A percentile compares a stretch with the other conserved stretches of the same genome.
These are phyloP conservation scores for Alternaria viburni DNA, from an alignment of 2,329 filamentous ascomycete species.

Conservation along the genomic window DNA sequence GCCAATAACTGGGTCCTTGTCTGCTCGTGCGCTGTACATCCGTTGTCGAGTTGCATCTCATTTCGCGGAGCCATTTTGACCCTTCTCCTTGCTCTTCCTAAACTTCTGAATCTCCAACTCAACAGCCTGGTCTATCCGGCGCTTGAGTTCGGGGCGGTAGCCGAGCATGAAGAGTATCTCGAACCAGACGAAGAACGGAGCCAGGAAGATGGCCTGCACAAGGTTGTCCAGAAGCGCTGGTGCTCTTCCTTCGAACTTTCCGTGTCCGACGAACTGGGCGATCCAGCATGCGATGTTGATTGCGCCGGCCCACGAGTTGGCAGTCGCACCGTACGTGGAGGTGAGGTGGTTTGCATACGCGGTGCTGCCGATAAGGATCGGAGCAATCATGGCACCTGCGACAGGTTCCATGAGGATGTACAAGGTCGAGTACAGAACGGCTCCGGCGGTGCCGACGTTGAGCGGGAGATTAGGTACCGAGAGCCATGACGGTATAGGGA, in stretches of 20 bases:
- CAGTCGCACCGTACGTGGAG: conserved; percentile 64
- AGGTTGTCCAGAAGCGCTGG: conserved; percentile 91
- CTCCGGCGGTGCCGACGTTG: conserved; percentile 64
- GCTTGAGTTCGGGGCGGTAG: conserved; percentile 86
- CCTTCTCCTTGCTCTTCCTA: conserved; percentile 62
- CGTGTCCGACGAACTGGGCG: conserved; percentile 89
- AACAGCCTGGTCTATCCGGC: conserved; percentile 78
- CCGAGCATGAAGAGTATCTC: conserved; percentile 89
- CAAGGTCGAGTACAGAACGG: conserved; percentile 72
- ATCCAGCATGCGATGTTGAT: conserved; percentile 81
- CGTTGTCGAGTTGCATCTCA: not conserved
- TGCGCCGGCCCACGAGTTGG: conserved; percentile 70
- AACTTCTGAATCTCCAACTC: conserved; percentile 77
- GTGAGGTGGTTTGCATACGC: conserved; percentile 79
- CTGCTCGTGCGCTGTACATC: not conserved
- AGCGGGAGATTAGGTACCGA: conserved; percentile 64
- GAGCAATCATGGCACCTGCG: conserved; percentile 77
- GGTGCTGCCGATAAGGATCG: conserved; percentile 76
- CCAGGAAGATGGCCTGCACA: conserved; percentile 88
- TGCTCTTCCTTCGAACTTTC: conserved; percentile 83
- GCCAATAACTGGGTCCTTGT: not conserved
- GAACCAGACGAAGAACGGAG: conserved; percentile 97
- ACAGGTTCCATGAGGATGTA: conserved; percentile 95
- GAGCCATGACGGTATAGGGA: conserved; percentile 61
- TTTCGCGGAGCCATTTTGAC: conserved; percentile 39